phyloP scores from a whole-genome alignment of 331 rosid species.

The Cydonia oblonga region DNA sequence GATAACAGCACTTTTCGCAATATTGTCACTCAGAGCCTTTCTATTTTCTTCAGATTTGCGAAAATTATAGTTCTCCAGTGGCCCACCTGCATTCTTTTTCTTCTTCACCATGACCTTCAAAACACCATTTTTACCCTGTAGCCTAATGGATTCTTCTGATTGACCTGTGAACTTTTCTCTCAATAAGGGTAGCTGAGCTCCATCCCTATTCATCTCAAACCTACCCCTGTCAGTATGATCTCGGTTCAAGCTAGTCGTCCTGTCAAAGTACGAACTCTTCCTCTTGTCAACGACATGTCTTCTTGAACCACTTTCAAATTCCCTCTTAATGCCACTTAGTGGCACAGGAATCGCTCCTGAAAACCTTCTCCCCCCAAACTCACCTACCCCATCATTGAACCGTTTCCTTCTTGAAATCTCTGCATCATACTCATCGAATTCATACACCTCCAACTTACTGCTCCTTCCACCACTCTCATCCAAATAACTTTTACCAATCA shows the following conservation, averaged over 20 bases:
- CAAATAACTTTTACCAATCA: slow-evolving; percentile 23
- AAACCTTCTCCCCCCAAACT: slow-evolving; percentile 46
- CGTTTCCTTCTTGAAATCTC: slow-evolving; percentile 40
- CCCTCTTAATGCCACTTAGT: slow-evolving; percentile 43
- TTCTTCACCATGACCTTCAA: slow-evolving; percentile 79
- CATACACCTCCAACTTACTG: slow-evolving; percentile 51
- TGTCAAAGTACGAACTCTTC: slow-evolving; percentile 32
- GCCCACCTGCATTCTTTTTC: slow-evolving; percentile 39
- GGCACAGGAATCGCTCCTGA: slow-evolving; percentile 39
- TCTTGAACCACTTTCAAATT: slow-evolving; percentile 47
- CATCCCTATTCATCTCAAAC: slow-evolving; percentile 38
- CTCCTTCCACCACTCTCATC: slow-evolving; percentile 41
- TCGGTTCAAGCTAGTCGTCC: slow-evolving; percentile 22
- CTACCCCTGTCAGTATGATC: slow-evolving; percentile 35
- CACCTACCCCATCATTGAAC: slow-evolving; percentile 33
- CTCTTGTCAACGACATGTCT: slow-evolving; percentile 44
- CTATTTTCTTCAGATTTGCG: slow-evolving; percentile 37
- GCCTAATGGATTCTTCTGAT: slow-evolving; percentile 66
- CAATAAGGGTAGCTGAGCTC: slow-evolving; percentile 26
- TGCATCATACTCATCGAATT: slow-evolving; percentile 63
- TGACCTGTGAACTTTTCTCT: slow-evolving; percentile 49
- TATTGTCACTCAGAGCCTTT: slow-evolving; percentile 33
- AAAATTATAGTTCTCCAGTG: slow-evolving; percentile 23
- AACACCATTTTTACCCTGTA: slow-evolving; percentile 97
- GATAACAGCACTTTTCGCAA: slow-evolving; percentile 31